A percentile compares a stretch with the other conserved stretches of the same genome.
These are phyloP conservation scores for Fusarium chuoi DNA, from an alignment of 2,329 filamentous ascomycete species.

Conservation along the genomic window DNA sequence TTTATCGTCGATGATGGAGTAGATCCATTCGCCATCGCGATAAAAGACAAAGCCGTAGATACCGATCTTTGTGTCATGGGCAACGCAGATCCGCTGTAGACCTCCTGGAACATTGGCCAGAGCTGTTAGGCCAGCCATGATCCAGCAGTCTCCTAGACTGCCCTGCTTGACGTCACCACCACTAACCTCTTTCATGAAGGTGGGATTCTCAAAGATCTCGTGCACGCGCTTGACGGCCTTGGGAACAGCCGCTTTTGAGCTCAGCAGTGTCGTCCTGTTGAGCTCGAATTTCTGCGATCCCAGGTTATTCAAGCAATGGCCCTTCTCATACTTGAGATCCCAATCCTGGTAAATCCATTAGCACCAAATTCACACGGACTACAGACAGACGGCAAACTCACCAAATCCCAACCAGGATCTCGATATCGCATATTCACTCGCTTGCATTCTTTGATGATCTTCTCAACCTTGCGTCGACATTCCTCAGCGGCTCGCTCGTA, in stretches of 20 bases:
- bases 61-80: constrained; percentile 76
- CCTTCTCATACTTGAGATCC: constrained; percentile 74
- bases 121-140: constrained; percentile 81
- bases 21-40: constrained; percentile 90
- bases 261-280: constrained; percentile 55
- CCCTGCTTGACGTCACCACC: constrained; percentile 83
- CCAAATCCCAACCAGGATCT: constrained; percentile 69
- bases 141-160: constrained; percentile 82
- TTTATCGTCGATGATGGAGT: constrained; percentile 92
- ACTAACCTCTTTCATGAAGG: constrained; percentile 72
- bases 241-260: constrained; percentile 64
- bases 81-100: constrained; percentile 79
- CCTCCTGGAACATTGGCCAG: constrained; percentile 77
- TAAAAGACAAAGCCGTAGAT: constrained; percentile 93
- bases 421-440: constrained; percentile 84
- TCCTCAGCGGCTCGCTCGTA: constrained; percentile 73
- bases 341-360: constrained; percentile 59
- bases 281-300: constrained; percentile 64
- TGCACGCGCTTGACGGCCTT: constrained; percentile 80
- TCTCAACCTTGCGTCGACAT: constrained; percentile 70
- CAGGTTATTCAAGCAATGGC: constrained; percentile 65
- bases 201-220: constrained; percentile 80
- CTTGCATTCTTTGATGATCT: constrained; percentile 73
- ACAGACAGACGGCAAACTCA: constrained; percentile 46
- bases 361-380: background rate